A percentile compares a stretch with the other conserved stretches of the same genome.
Conservation (phyloP, 257 asterid genomes). For the Solanum habrochaites region DNA sequence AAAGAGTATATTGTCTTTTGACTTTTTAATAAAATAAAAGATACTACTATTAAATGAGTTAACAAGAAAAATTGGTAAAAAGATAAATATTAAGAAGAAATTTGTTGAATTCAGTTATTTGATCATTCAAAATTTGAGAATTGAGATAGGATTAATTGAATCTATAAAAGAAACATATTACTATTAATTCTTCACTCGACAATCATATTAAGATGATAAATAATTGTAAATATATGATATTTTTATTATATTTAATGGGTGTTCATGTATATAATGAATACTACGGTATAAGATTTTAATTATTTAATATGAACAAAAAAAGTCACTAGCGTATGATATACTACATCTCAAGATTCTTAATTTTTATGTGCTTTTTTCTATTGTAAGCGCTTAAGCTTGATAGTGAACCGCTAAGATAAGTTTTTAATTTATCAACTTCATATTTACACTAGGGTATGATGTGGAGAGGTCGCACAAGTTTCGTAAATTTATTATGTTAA, state of each 20-base stretch:
- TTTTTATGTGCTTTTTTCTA: background rate
- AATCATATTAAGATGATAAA: background rate
- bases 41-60: background rate
- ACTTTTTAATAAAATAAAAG: background rate
- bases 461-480: too few relatives aligned
- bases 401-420: background rate
- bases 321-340: background rate
- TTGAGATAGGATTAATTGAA: background rate
- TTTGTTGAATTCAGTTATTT: background rate
- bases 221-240: background rate
- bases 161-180: background rate
- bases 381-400: background rate
- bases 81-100: too few relatives aligned
- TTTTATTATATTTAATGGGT: background rate
- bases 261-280: background rate
- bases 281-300: background rate
- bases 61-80: background rate
- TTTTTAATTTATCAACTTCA: too few relatives aligned
- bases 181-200: background rate
- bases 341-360: background rate
- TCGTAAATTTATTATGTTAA: too few relatives aligned
- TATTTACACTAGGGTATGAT: too few relatives aligned
- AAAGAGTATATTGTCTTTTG: background rate
- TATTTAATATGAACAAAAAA: background rate
- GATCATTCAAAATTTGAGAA: background rate